Evolutionary conservation across 768 basidiomycete species (phyloP), one percentile per base, ranked within the genome.

Genomic region (Leucosporidium yakuticum): DNA sequence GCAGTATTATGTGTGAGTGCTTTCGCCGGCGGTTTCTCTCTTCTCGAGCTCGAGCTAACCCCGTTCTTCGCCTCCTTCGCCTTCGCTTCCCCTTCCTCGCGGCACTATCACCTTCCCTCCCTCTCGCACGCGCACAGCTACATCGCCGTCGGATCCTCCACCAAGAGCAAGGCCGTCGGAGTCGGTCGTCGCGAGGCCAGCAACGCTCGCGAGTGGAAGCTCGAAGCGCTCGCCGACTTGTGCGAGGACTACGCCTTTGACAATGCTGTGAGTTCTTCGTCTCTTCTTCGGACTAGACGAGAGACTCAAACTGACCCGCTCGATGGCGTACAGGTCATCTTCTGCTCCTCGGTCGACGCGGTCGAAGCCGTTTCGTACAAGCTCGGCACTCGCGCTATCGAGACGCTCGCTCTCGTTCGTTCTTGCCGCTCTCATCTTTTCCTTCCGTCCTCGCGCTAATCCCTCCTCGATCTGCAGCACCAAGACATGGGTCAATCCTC

Each of bases 1-100:
- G 63, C 95, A 98, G 76, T 97, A 90, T 79, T 99, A 98, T 80
- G 84, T 98, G 49, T 99, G 96, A 77, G 84, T 97, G 32, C 91
- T 95, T 81, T 84, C 31, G 86, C 89, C 57, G 48, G 59, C 57
- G 29, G 67, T 65, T 21, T 32, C 14, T 44, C 29, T 27, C 64
- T 21, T 85, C 87, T 11, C 91, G 82, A 77, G 88, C 90, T 4
- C 21, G 19, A 29, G 14, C 54, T 7, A 15, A 32, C 3, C 11
- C 39, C 17, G 39, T 12, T 15, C 39, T 44, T 44, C 39, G 11
- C 14, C 39, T 44, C 17, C 39, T 15, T 15, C 17, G 11, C 6
- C 34, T 6, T 36, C 34, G 34, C 14, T 15, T 44, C 39, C 6
- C 39, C 39, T 44, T 15, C 14, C 39, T n/a, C n/a, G n/a, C n/a